Evolutionary conservation across 164 flowering plant genomes (phyloP).

Genomic region (Chimonanthus praecox): DNA sequence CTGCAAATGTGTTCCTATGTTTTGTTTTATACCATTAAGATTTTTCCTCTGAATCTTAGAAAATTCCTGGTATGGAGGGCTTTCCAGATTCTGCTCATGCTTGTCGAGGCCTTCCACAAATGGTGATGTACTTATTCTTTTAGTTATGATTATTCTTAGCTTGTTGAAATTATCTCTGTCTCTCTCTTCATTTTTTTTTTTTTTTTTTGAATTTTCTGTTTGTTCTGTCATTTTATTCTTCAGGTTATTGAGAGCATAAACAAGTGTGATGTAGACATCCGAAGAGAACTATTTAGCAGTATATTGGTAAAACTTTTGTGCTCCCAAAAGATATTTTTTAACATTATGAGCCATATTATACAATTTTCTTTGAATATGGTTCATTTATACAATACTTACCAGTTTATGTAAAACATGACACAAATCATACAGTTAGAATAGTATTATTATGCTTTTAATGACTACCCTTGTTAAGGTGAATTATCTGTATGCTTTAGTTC

Average conservation of each 20-base stretch:
- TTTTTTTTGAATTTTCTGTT: conserved; percentile 1
- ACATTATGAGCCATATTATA: not conserved
- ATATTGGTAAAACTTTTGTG: conserved; percentile 62
- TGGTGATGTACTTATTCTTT: conserved; percentile 39
- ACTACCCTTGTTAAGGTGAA: not conserved
- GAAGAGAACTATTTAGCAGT: conserved; percentile 85
- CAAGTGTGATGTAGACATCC: conserved; percentile 92
- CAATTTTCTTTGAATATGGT: not conserved
- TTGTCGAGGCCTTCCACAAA: conserved; percentile 82
- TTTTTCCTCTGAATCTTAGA: conserved; percentile 34
- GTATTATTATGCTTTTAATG: not conserved
- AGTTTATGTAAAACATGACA: not conserved
- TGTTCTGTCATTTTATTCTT: conserved; percentile 3
- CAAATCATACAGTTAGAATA: too few species aligned
- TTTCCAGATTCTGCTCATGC: conserved; percentile 46
- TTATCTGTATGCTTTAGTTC: not conserved
- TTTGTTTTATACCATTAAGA: not conserved
- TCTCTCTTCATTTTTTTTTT: not conserved
- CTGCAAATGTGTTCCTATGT: not conserved
- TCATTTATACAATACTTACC: not conserved
- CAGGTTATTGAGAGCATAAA: conserved; percentile 94
- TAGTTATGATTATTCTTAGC: conserved; percentile 1
- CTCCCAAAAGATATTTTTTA: too few species aligned
- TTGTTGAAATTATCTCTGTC: not conserved
- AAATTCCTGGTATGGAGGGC: conserved; percentile 89